Conservation (phyloP, 768 basidiomycete genomes). For the Leucocoprinus sp. region DNA sequence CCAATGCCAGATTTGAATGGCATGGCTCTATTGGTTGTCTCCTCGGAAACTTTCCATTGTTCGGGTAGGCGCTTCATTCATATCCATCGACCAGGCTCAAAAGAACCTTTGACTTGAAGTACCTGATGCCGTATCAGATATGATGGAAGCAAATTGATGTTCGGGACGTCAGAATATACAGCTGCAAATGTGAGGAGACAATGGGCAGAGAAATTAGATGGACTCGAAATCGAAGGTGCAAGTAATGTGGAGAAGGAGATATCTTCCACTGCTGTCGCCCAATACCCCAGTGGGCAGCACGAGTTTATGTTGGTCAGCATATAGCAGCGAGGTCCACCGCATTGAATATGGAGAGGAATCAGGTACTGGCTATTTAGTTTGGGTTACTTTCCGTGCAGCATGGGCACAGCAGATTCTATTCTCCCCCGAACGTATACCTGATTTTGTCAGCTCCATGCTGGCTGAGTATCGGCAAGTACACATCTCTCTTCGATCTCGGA, state of each 20-base stretch:
- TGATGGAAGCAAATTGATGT: not conserved
- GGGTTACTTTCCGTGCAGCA: constrained; percentile 71
- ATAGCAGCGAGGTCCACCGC: constrained; percentile 59
- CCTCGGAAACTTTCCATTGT: constrained; percentile 14
- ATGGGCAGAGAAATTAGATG: constrained; percentile 53
- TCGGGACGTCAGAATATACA: constrained; percentile 40
- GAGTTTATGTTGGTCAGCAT: constrained; percentile 72
- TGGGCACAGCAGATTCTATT: constrained; percentile 75
- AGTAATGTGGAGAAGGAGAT: constrained; percentile 21
- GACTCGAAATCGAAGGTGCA: constrained; percentile 31
- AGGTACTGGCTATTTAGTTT: constrained; percentile 74
- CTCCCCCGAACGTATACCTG: constrained; percentile 63
- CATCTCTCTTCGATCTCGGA: not conserved
- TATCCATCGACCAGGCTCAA: constrained; percentile 58
- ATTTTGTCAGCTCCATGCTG: constrained; percentile 75
- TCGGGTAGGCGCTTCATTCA: constrained; percentile 30
- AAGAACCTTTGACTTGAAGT: constrained; percentile 35
- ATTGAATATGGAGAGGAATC: constrained; percentile 42
- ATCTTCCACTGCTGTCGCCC: constrained; percentile 57
- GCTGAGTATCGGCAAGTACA: constrained; percentile 61
- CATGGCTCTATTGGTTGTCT: not conserved
- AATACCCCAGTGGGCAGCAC: constrained; percentile 71
- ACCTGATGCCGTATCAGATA: constrained; percentile 13
- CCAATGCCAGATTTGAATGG: constrained; percentile 22
- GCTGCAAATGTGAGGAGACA: constrained; percentile 36